Evolutionary conservation across 257 asterid genomes (phyloP), one percentile per base, ranked within the genome.

Genomic region (Vinca minor): DNA sequence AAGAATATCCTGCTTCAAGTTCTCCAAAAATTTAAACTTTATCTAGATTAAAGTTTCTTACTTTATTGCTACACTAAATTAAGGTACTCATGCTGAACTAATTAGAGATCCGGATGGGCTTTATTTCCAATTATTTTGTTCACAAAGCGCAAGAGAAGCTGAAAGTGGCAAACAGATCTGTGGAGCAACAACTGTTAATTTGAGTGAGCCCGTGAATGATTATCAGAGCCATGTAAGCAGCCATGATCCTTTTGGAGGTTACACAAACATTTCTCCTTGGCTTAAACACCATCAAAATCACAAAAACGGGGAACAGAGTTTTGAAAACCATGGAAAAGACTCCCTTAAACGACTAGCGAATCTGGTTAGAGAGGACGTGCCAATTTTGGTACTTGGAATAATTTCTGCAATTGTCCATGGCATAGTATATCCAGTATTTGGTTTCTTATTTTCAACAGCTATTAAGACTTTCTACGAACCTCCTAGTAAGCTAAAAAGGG

Each of bases 31-130:
- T 32, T 18, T 10, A 14, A 11, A 28, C 14, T 21, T 13, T 25
- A 7, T 52, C 28, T n/a, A 21, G 8, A 17, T n/a, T 11, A 9
- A 25, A 9, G 0, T 11, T 31, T 15, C 29, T 26, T 1, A 23
- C 5, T 11, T 21, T 42, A 9, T 52, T 55, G 54, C 0, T 46
- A 29, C 29, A 23, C 18, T 6, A 13, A 65, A 48, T 44, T 29
- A 25, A 76, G 81, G 81, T 5, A 76, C 65, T 20, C 81, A 68
- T 47, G 66, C 50, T 29, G 77, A 77, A 65, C 57, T 73, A 56
- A 42, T 58, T 8, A 50, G 45, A 61, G 68, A 71, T 72, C 12
- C 52, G 29, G 38, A 55, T 44, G 81, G 76, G 20, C 46, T 52
- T 11, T 77, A 77, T 70, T 53, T 56, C 35, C 69, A 65, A 18